phyloP scores from a whole-genome alignment of 352 stramenopile species.

The Phytophthora podocarpi region DNA sequence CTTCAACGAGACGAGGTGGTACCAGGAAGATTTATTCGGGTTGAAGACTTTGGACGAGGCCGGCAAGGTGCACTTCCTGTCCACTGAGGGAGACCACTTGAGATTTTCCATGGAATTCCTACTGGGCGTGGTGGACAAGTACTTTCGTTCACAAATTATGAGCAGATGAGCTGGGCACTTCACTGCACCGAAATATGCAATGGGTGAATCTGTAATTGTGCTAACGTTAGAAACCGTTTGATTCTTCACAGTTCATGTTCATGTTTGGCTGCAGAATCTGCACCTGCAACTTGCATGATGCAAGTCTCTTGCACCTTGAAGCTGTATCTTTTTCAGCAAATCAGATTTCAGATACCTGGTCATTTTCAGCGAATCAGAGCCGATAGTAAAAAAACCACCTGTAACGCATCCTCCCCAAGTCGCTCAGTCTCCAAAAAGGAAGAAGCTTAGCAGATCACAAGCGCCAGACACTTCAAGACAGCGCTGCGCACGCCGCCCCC shows the following conservation, averaged over 20 bases:
- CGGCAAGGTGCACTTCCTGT: slow-evolving; percentile 91
- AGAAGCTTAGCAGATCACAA: slow-evolving; percentile 19
- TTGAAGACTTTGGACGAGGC: slow-evolving; percentile 84
- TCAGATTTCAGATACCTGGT: slow-evolving; percentile 1
- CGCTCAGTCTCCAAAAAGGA: slow-evolving; percentile 21
- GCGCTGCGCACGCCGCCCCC: slow-evolving; percentile 6
- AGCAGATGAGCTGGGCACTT: background rate
- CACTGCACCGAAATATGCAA: slow-evolving; percentile 5
- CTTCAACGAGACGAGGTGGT: slow-evolving; percentile 95
- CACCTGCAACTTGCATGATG: too few relatives aligned
- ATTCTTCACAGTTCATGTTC: too few relatives aligned
- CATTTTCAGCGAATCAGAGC: slow-evolving; percentile 29
- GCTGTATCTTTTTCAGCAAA: slow-evolving; percentile 21
- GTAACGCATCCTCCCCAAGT: slow-evolving; percentile 23
- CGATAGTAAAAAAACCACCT: slow-evolving; percentile 18
- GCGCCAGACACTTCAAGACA: slow-evolving; percentile 24
- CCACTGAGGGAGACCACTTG: slow-evolving; percentile 92
- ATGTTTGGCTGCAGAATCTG: too few relatives aligned
- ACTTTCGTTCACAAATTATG: slow-evolving; percentile 50
- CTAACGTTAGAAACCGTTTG: too few relatives aligned
- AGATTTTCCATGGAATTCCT: slow-evolving; percentile 88
- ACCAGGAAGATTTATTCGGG: slow-evolving; percentile 91
- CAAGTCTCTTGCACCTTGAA: slow-evolving; percentile 24
- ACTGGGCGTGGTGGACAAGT: slow-evolving; percentile 82
- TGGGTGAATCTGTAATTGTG: too few relatives aligned